Conservation (phyloP, 1,284 basidiomycete genomes). For the Cerioporus squamosus region DNA sequence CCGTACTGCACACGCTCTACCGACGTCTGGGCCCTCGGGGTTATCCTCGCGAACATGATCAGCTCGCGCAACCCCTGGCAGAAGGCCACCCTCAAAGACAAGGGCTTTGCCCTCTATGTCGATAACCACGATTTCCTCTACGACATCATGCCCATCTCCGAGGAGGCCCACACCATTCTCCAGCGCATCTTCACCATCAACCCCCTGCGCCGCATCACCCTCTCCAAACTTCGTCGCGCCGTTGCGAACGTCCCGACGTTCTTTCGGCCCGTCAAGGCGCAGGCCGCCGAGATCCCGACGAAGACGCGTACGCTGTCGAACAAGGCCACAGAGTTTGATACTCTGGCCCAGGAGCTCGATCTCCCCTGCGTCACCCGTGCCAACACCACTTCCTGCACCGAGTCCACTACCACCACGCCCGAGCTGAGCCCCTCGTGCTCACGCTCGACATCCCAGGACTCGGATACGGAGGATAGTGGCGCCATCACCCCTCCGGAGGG, state of each 20-base stretch:
- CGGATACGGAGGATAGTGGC: no score
- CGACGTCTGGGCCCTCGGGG: constrained; percentile 87
- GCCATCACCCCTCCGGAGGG: no score
- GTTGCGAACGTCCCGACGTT: constrained; percentile 16
- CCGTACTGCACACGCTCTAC: constrained; percentile 73
- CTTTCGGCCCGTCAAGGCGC: constrained; percentile 4
- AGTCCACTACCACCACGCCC: no score
- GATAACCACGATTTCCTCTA: constrained; percentile 66
- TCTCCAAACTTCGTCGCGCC: constrained; percentile 57
- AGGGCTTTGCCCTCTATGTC: constrained; percentile 55
- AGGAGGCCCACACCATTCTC: constrained; percentile 58
- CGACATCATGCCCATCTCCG: constrained; percentile 74
- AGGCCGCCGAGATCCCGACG: neutral
- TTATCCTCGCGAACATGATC: constrained; percentile 68
- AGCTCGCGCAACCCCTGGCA: constrained; percentile 89
- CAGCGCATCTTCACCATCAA: constrained; percentile 59
- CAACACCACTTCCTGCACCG: no score
- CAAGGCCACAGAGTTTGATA: no score
- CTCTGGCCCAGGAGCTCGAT: no score
- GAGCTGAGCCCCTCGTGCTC: no score
- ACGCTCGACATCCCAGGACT: no score
- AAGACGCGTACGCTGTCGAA: no score
- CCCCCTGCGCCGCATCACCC: constrained; percentile 53
- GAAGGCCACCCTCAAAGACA: constrained; percentile 71
- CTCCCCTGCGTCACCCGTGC: no score